A percentile compares a stretch with the other conserved stretches of the same genome.
Conservation (phyloP, 2,329 filamentous ascomycete species). For the Neonectria magnoliae region DNA sequence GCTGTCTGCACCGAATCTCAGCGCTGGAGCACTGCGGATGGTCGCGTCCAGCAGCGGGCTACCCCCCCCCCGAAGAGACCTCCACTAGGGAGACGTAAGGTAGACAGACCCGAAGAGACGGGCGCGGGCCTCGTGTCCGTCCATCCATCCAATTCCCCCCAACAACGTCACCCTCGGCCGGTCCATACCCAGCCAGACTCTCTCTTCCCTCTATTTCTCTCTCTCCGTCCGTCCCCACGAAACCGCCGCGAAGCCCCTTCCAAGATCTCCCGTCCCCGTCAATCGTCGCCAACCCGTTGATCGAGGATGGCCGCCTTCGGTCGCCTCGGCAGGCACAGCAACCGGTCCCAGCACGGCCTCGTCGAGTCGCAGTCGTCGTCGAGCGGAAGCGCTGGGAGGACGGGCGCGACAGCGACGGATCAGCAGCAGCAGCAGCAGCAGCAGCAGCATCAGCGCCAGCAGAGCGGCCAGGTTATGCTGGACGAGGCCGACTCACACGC, state of each 20-base stretch:
- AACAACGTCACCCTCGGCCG: constrained; percentile 20
- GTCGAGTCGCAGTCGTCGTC: constrained; percentile 55
- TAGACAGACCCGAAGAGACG: constrained; percentile 2
- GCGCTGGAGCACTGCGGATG: constrained; percentile 1
- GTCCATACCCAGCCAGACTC: constrained; percentile 14
- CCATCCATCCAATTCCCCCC: constrained; percentile 20
- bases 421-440: constrained; percentile 34
- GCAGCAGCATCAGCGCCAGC: constrained; percentile 27
- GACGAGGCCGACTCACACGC: constrained; percentile 44
- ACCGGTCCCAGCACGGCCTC: constrained; percentile 66
- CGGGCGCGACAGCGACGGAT: constrained; percentile 34
- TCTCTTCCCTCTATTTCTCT: constrained; percentile 18
- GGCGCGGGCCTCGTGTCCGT: constrained; percentile 11
- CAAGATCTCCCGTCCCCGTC: constrained; percentile 15
- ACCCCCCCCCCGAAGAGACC: neutral
- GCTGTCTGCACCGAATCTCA: constrained; percentile 14
- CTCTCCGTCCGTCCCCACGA: constrained; percentile 15
- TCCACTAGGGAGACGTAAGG: constrained; percentile 10
- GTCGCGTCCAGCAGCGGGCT: neutral
- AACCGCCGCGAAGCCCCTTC: neutral
- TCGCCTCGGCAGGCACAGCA: constrained; percentile 65
- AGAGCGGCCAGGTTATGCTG: constrained; percentile 26
- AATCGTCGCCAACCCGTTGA: constrained; percentile 16
- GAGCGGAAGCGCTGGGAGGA: constrained; percentile 38
- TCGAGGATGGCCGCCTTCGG: constrained; percentile 62